Evolutionary conservation across 2,329 filamentous ascomycete species (phyloP), one percentile per base, ranked within the genome.

Genomic region (Trichoderma pleuroti): DNA sequence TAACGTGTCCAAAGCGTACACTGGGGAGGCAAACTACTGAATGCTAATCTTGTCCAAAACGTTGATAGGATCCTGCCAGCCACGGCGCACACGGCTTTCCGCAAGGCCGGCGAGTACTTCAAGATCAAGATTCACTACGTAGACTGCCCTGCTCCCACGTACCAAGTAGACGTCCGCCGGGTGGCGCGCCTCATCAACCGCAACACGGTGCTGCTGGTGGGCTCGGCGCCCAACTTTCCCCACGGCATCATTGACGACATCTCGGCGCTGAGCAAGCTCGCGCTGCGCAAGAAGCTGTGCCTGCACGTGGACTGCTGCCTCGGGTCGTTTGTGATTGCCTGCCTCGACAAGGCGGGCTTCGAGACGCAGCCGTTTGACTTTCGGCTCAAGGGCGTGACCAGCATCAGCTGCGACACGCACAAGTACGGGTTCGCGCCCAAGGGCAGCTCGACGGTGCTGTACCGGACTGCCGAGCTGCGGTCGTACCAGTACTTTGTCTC

Each of bases 341-440:
- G 95, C 84, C 91, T 99, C 56, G 91, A 94, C 74, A 93, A 92
- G 78, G 94, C 96, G n/a, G 96, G 96, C 57, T 98, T 97, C 81
- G 93, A 97, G 73, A 88, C 92, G 26, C 90, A 92, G 75, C 90
- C 90, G 6, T 98, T 98, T 78, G 96, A 99, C 81, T 99, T 99
- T 88, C 90, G 92, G 70, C 90, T 97, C 71, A 93, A 93, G 75
- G 96, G 96, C 76, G 96, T 99, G 46, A 98, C 95, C 4, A 95
- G 92, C 80, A 98, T 99, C 81, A 94, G 91, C 75, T 97, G 94
- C 80, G 96, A 99, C 80, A 99, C 96, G 3, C 96, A 99, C 87
- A 99, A 99, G 81, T 99, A 99, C 80, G 96, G 96, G 46, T 99
- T 99, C 79, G 96, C 96, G 1, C 96, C 96, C 67, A 99, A 99